Conservation (phyloP, 2,329 filamentous ascomycete species). For the Monilinia laxa region DNA sequence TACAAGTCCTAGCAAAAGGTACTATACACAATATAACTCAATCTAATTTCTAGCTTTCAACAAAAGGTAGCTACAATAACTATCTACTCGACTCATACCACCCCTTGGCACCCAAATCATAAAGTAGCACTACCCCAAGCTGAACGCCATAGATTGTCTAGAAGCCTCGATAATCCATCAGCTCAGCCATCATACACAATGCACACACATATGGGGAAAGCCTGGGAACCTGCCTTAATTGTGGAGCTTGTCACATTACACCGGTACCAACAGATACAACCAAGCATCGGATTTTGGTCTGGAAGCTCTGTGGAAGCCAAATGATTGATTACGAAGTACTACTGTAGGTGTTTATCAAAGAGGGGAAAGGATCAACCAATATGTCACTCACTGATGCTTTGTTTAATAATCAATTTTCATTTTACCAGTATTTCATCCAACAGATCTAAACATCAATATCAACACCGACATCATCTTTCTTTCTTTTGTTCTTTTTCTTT, state of each 20-base stretch:
- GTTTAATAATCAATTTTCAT: too few species aligned
- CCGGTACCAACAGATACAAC: not conserved
- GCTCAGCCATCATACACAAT: not conserved
- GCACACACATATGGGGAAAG: not conserved
- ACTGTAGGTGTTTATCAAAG: too few species aligned
- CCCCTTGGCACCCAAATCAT: not conserved
- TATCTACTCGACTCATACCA: not conserved
- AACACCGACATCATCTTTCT: too few species aligned
- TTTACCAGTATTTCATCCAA: not conserved
- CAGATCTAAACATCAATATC: too few species aligned
- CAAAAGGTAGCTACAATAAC: not conserved
- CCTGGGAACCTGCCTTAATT: not conserved
- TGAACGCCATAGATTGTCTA: not conserved
- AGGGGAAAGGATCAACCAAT: not conserved
- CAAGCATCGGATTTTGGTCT: not conserved
- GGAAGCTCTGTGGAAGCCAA: not conserved
- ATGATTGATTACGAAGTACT: not conserved
- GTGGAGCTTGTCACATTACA: not conserved
- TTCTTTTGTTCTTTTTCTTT: too few species aligned
- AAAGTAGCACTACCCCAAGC: not conserved
- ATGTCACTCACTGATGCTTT: constrained; percentile 8
- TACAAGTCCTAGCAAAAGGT: too few species aligned
- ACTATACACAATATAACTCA: not conserved
- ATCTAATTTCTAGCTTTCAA: not conserved
- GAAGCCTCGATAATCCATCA: not conserved